These are phyloP conservation scores for Senna siamea DNA, from an alignment of 306 rosid genomes.

Conservation along the genomic window DNA sequence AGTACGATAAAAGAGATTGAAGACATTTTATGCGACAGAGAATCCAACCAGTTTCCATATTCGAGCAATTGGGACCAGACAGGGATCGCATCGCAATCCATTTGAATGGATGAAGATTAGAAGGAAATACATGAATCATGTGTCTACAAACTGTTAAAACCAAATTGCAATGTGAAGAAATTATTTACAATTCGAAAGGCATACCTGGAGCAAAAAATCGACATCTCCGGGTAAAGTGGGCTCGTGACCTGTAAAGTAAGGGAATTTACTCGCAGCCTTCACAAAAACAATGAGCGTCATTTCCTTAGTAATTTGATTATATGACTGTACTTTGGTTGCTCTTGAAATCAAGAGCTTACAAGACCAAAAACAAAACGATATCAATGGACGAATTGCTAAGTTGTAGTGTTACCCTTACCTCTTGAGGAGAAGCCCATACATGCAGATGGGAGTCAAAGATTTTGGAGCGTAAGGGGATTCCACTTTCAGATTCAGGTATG, in stretches of 20 bases:
- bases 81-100: constrained; percentile 17
- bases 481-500: constrained; percentile 23
- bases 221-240: constrained; percentile 73
- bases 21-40: not conserved
- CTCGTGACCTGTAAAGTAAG: constrained; percentile 79
- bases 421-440: constrained; percentile 85
- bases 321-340: too few species aligned
- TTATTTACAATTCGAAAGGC: constrained; percentile 14
- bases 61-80: constrained; percentile 1
- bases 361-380: not conserved
- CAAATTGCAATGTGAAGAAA: not conserved
- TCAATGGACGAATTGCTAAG: not conserved
- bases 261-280: constrained; percentile 72
- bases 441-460: constrained; percentile 86
- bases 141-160: constrained; percentile 4
- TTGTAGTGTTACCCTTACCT: constrained; percentile 45
- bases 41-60: constrained; percentile 26
- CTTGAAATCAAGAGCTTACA: not conserved
- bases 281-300: not conserved
- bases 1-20: not conserved
- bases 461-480: constrained; percentile 27
- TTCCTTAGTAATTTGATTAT: not conserved
- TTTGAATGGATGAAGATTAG: constrained; percentile 7
- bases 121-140: constrained; percentile 6
- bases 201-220: constrained; percentile 76